These are phyloP conservation scores for Pichia sp. DNA, from an alignment of 1,139 yeast species.

Conservation along the genomic window DNA sequence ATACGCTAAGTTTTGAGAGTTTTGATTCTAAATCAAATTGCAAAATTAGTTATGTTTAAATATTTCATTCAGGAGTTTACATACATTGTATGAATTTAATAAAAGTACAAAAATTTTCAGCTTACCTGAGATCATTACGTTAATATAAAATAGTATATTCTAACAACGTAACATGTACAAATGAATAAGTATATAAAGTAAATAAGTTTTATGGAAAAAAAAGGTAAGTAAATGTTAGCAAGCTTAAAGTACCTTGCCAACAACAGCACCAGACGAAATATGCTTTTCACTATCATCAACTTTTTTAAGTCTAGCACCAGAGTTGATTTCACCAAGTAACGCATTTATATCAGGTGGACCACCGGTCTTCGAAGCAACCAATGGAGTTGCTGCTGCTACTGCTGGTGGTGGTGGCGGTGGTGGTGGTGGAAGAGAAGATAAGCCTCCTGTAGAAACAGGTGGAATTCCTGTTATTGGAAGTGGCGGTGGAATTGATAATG, in stretches of 20 bases:
- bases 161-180: neutral
- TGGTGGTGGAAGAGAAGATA: constrained; percentile 13
- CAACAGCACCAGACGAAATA: constrained; percentile 40
- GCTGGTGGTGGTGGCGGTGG: constrained; percentile 23
- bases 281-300: constrained; percentile 43
- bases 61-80: no score
- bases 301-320: constrained; percentile 42
- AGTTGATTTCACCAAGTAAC: constrained; percentile 45
- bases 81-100: no score
- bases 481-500: constrained; percentile 25
- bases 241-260: constrained; percentile 40
- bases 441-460: constrained; percentile 10
- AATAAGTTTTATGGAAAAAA: no score
- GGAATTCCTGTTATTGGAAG: constrained; percentile 21
- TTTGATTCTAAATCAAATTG: no score
- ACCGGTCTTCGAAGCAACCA: constrained; percentile 14
- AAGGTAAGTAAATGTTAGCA: neutral
- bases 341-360: constrained; percentile 22
- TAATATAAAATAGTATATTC: no score
- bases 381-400: constrained; percentile 14
- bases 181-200: neutral
- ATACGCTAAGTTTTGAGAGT: no score
- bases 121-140: no score
- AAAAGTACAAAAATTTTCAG: no score
- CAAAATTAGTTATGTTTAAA: no score